Conservation (phyloP, 345 rosid species). For the Hevea brasiliensis region DNA sequence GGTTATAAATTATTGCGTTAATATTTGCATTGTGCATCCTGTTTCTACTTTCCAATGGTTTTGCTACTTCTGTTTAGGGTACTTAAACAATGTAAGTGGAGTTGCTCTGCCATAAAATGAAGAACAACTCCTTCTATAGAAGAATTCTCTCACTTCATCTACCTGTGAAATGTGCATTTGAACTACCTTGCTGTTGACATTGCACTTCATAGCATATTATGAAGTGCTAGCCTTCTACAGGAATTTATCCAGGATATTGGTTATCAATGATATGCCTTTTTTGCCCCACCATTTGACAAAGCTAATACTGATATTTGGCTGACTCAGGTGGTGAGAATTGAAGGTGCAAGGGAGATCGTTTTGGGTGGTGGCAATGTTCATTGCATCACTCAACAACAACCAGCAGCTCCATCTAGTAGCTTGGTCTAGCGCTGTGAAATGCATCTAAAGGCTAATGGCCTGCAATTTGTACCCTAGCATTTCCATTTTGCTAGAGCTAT, state of each 20-base stretch:
- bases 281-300: background rate
- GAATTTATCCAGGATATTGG: background rate
- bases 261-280: background rate
- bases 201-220: background rate
- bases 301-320: conserved; percentile 1
- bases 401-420: conserved; percentile 35
- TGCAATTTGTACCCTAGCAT: no score
- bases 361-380: conserved; percentile 93
- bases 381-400: conserved; percentile 94
- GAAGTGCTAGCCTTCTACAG: background rate
- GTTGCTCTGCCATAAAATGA: no score
- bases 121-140: no score
- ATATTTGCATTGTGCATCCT: background rate
- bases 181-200: background rate
- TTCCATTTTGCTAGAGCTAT: no score
- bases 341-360: conserved; percentile 83
- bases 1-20: background rate
- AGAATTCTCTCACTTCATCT: no score
- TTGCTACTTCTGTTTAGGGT: no score
- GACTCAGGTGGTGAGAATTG: conserved; percentile 63
- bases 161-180: background rate
- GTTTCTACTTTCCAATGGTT: no score
- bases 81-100: no score
- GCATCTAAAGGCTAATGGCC: background rate
- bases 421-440: background rate